phyloP scores from a whole-genome alignment of 192 early-diverging fungal species.

The Coemansia sp. region DNA sequence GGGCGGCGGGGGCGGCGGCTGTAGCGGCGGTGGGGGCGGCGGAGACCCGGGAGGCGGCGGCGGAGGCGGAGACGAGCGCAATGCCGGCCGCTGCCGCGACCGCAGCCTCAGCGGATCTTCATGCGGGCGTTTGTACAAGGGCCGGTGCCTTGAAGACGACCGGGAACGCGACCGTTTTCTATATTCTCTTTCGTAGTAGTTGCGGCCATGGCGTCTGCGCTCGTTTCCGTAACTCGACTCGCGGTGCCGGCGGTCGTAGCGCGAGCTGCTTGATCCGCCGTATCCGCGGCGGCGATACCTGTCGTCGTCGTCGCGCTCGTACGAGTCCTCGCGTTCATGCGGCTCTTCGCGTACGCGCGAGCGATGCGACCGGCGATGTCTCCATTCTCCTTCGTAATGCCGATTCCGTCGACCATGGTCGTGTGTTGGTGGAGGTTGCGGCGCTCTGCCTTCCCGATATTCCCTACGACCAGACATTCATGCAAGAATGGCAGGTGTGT shows the following conservation, averaged over 20 bases:
- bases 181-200: not conserved
- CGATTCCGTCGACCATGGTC: conserved; percentile 5
- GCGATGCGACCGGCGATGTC: not conserved
- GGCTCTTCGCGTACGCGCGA: not conserved
- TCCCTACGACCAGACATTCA: conserved; percentile 3
- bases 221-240: not conserved
- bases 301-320: not conserved
- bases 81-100: not conserved
- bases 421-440: not conserved
- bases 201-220: conserved; percentile 1
- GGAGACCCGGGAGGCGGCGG: conserved; percentile 21
- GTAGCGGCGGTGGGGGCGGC: conserved; percentile 11
- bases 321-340: not conserved
- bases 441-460: conserved; percentile 1
- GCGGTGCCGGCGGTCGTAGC: not conserved
- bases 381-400: conserved; percentile 5
- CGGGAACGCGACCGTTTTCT: conserved; percentile 12
- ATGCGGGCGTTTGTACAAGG: conserved; percentile 4
- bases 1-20: conserved; percentile 9
- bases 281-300: not conserved
- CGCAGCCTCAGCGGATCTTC: conserved; percentile 2
- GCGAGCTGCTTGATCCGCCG: not conserved
- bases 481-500: not conserved
- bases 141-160: not conserved
- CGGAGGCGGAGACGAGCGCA: conserved; percentile 16